A percentile compares a stretch with the other conserved stretches of the same genome.
Evolutionary conservation across 2,329 filamentous ascomycete genomes (phyloP).

Genomic region (Colletotrichum camelliae): DNA sequence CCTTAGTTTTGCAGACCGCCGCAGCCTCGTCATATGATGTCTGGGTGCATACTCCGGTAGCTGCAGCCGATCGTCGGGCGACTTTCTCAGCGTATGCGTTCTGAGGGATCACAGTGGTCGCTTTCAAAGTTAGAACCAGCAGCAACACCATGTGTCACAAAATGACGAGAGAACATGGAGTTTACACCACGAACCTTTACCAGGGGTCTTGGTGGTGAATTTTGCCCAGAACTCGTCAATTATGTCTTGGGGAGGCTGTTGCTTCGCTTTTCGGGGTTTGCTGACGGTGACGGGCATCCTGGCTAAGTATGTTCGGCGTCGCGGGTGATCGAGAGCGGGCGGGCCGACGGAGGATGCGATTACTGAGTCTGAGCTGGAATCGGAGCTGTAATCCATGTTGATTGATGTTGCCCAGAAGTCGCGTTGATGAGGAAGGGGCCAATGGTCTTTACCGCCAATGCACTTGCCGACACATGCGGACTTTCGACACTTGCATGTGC

Average conservation of each 20-base stretch:
- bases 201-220: slow-evolving; percentile 73
- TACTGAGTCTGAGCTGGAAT: not conserved
- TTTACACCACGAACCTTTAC: slow-evolving; percentile 60
- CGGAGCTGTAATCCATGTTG: not conserved
- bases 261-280: slow-evolving; percentile 37
- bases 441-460: not conserved
- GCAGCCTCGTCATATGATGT: slow-evolving; percentile 77
- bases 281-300: slow-evolving; percentile 7
- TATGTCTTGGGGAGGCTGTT: slow-evolving; percentile 68
- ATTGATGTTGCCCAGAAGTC: not conserved
- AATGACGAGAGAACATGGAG: not conserved
- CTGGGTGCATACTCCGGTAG: slow-evolving; percentile 48
- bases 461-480: not conserved
- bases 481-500: not conserved
- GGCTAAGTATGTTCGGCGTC: not conserved
- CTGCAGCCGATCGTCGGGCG: slow-evolving; percentile 59
- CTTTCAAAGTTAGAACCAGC: slow-evolving; percentile 36
- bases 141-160: not conserved
- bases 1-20: slow-evolving; percentile 70
- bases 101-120: slow-evolving; percentile 73
- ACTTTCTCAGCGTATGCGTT: slow-evolving; percentile 69
- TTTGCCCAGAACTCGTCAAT: slow-evolving; percentile 78
- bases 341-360: not conserved
- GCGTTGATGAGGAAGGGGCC: not conserved
- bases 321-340: not conserved